Evolutionary conservation across 805 yeast species (phyloP), one percentile per base, ranked within the genome.

Genomic region (Jamesozyma hellenica): DNA sequence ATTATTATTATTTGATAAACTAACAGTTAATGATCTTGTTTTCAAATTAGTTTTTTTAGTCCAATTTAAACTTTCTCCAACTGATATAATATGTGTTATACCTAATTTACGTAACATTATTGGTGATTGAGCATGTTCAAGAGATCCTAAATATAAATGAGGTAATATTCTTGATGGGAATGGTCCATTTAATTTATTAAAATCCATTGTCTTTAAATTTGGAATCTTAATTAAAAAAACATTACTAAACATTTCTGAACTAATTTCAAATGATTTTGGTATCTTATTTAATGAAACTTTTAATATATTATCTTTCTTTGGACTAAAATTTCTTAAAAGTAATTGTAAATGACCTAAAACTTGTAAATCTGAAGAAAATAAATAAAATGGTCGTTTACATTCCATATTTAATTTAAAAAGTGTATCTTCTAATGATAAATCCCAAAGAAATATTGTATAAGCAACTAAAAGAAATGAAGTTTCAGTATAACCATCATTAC

Each of bases 401-500:
- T 68, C 66, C 32, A 55, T 47, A 56, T 87, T 95, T 38, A 85
- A 60, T 42, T 72, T 70, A 15, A 81, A 52, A 44, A 82, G 66
- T 1, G 87, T 88, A 30, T 80, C 78, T 21, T 81, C 77, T 11
- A 84, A 59, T 0, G 72, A 48, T 15, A 75, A 53, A 30, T 80
- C 75, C 39, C 79, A 72, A 2, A 83, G 58, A 60, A 80, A 90
- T 42, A 90, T 81, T 42, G 82, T 48, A 50, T 74, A 88, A 41
- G 87, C 73, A 28, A 85, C 63, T 0, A 76, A 73, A 30, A 88
- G 60, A n/a, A 90, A 67, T 4, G 95, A 77, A 38, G 88, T 81
- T 54, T 87, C 96, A 0, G 96, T 85, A 59, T 88, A 90, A 0
- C 97, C 97, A 61, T 90, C 96, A 2, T 83, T 74, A 53, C 95